Evolutionary conservation across 108 stramenopile genomes (phyloP).

Genomic region (Nannochloropsis granulata): DNA sequence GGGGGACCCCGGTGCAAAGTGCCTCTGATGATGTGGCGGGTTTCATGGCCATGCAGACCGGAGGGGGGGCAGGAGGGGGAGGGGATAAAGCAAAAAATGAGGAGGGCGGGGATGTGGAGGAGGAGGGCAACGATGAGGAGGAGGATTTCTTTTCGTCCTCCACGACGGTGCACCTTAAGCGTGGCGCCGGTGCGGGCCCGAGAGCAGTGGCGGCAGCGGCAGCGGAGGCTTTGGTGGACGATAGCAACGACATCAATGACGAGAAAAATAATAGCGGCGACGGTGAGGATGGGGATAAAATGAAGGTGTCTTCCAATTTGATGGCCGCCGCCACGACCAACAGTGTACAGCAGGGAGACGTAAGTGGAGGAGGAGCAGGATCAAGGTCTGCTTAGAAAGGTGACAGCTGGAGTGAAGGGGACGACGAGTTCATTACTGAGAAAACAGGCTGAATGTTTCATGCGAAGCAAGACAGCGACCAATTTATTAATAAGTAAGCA

Average conservation of each 20-base stretch:
- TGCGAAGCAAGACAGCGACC: no score
- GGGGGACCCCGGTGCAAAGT: background rate
- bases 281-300: background rate
- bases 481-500: no score
- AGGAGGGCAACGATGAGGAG: background rate
- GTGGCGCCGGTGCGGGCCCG: background rate
- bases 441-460: no score
- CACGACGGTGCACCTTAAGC: background rate
- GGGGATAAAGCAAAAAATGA: background rate
- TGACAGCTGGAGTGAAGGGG: no score
- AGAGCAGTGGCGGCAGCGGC: background rate
- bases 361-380: background rate
- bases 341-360: background rate
- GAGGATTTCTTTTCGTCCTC: background rate
- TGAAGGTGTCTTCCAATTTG: background rate
- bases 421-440: no score
- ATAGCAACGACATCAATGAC: no score
- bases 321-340: background rate
- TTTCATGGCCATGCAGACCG: background rate
- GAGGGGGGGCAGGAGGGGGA: background rate
- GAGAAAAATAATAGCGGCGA: background rate
- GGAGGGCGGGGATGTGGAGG: background rate
- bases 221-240: background rate
- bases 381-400: no score
- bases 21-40: background rate